phyloP scores from a whole-genome alignment of 2,329 filamentous ascomycete species.

The Colletotrichum sp. region DNA sequence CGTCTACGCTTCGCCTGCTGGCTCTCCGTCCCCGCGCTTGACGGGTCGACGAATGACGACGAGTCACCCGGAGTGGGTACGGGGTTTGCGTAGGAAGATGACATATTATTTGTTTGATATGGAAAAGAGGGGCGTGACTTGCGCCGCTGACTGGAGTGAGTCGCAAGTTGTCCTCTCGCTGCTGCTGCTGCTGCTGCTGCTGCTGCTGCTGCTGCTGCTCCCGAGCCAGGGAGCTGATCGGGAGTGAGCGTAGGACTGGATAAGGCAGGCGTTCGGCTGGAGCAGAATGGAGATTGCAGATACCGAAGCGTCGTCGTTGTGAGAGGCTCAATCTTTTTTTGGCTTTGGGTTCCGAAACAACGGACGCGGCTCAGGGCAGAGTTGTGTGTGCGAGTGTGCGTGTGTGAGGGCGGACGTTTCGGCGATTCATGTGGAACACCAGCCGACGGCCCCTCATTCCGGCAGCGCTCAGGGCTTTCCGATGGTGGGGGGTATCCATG shows the following conservation, averaged over 20 bases:
- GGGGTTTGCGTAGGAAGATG: neutral
- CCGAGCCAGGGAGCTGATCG: neutral
- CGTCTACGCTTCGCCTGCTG: neutral
- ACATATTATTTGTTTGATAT: neutral
- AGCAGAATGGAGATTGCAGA: neutral
- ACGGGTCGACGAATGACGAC: neutral
- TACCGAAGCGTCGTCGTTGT: neutral
- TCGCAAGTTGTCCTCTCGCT: neutral
- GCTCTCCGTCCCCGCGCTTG: neutral
- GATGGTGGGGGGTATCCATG: neutral
- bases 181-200: neutral
- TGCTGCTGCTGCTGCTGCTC: neutral
- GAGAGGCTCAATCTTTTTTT: neutral
- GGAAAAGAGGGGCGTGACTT: neutral
- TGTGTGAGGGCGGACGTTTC: neutral
- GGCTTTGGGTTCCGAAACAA: neutral
- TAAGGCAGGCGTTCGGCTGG: neutral
- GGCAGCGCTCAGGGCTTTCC: neutral
- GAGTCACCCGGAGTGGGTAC: neutral
- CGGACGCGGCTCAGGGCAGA: neutral
- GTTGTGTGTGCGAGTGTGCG: neutral
- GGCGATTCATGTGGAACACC: neutral
- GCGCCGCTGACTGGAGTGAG: neutral
- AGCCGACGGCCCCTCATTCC: conserved; percentile 3
- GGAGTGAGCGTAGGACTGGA: neutral